Base-by-base conservation (phyloP, 495 filamentous ascomycete genomes). In the Aspergillus sparsus region DNA sequence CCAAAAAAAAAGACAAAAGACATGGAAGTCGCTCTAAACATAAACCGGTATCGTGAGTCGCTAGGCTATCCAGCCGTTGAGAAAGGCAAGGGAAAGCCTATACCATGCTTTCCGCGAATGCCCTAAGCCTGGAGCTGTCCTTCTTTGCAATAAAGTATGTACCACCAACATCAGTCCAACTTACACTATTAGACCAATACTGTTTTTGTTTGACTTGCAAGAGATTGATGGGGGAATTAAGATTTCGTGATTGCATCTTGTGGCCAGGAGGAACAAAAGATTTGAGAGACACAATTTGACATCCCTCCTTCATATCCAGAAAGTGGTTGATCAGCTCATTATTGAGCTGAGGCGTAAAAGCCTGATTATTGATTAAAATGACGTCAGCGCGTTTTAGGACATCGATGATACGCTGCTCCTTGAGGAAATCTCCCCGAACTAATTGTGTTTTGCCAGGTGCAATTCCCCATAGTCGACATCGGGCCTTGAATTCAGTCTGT, bases 321-420 rank as follows among this genome's bases (percentile, higher is more conserved):
- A 98, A 98, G 77, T 96, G 89, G 62, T 89, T 87, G 62, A 92
- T 86, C 54, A 98, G 82, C 63, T 87, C 83, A 67, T 89, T 88
- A 74, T 98, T 98, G 56, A 97, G 82, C 46, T 86, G 82, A 5
- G 91, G 85, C 11, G 86, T 90, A 71, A 98, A 98, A 18, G 89
- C 94, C 74, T 98, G 90, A 73, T 98, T 98, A 77, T 98, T 98
- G 62, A 98, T 93, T 34, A 98, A 81, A 21, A 98, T 83, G 31
- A 97, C 91, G 71, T 98, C 94, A 3, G 93, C 92, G 49, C 86
- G 83, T 69, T 89, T 87, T 32, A 98, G 76, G 31, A 88, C 83
- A 37, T 83, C 80, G 49, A 86, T 76, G 27, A 97, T 91, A 55
- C 77, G 82, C 21, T 85, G 71, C 65, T 88, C 89, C 64, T 85